phyloP scores from a whole-genome alignment of 345 rosid species.

The Corchorus capsularis region DNA sequence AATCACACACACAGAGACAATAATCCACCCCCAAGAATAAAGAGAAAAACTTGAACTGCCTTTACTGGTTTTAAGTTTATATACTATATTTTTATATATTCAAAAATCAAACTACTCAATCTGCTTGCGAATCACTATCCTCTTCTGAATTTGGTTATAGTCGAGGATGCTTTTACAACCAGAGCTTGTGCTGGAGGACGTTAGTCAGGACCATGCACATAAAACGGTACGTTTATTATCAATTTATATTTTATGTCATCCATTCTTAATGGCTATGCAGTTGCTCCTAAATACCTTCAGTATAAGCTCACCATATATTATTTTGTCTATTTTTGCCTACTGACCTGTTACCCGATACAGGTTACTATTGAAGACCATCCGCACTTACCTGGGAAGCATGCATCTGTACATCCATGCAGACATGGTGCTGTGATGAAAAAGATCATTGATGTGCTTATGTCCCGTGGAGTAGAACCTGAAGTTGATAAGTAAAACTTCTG shows the following conservation, averaged over 20 bases:
- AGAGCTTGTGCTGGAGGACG: constrained; percentile 88
- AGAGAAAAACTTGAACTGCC: not conserved
- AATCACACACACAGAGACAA: not conserved
- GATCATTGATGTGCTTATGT: constrained; percentile 93
- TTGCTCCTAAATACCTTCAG: too few species aligned
- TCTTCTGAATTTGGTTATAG: constrained; percentile 39
- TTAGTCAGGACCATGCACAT: constrained; percentile 92
- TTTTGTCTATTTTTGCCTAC: too few species aligned
- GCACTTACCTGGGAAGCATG: constrained; percentile 97
- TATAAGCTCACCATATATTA: too few species aligned
- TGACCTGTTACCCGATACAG: constrained; percentile 33
- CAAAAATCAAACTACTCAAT: constrained; percentile 3
- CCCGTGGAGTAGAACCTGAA: constrained; percentile 97
- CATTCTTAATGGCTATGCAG: not conserved
- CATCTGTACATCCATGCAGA: constrained; percentile 97
- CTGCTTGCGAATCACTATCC: not conserved
- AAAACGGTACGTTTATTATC: constrained; percentile 55
- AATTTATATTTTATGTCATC: not conserved
- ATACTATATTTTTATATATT: not conserved
- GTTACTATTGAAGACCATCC: constrained; percentile 99
- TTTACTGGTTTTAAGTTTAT: not conserved
- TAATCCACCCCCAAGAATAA: too few species aligned
- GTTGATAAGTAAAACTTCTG: constrained; percentile 76
- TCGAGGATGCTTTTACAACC: constrained; percentile 87
- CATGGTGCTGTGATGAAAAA: constrained; percentile 99